Conservation (phyloP, 177 flowering plant species). For the Vitis hybrid region DNA sequence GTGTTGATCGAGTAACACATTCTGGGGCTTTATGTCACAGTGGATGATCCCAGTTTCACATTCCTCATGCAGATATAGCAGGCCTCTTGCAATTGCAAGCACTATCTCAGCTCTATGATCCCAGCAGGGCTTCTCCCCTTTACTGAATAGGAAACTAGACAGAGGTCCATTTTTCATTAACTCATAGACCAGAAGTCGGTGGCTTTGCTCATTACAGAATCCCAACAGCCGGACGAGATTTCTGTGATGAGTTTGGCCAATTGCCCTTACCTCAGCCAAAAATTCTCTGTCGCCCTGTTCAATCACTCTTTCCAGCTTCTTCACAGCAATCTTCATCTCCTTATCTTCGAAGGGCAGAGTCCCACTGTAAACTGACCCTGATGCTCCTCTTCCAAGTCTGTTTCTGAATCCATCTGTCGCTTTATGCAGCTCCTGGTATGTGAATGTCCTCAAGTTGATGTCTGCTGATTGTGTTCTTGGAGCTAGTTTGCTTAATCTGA, state of each 20-base stretch:
- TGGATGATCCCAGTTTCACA: too few species aligned
- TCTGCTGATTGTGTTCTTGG: neutral
- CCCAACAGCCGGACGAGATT: too few species aligned
- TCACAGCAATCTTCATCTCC: slow-evolving; percentile 14
- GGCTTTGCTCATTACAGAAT: too few species aligned
- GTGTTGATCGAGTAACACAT: too few species aligned
- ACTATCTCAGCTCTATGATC: too few species aligned
- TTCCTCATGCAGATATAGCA: too few species aligned
- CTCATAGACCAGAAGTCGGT: too few species aligned
- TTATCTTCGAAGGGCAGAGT: slow-evolving; percentile 7
- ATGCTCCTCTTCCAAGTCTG: slow-evolving; percentile 14
- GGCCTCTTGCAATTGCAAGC: too few species aligned
- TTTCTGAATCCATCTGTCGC: slow-evolving; percentile 17
- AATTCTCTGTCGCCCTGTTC: slow-evolving; percentile 18
- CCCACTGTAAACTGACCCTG: slow-evolving; percentile 16
- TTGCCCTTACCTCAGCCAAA: slow-evolving; percentile 17
- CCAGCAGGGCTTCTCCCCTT: too few species aligned
- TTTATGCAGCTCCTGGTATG: slow-evolving; percentile 13
- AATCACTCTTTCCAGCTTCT: slow-evolving; percentile 7
- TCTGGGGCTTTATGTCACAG: too few species aligned
- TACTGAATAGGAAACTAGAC: too few species aligned
- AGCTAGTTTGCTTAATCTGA: neutral
- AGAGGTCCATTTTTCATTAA: too few species aligned
- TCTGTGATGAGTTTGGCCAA: slow-evolving; percentile 2
- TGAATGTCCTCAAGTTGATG: slow-evolving; percentile 13